Evolutionary conservation across 2,329 filamentous ascomycete genomes (phyloP).

Genomic region (Dothideomycetes sp.): DNA sequence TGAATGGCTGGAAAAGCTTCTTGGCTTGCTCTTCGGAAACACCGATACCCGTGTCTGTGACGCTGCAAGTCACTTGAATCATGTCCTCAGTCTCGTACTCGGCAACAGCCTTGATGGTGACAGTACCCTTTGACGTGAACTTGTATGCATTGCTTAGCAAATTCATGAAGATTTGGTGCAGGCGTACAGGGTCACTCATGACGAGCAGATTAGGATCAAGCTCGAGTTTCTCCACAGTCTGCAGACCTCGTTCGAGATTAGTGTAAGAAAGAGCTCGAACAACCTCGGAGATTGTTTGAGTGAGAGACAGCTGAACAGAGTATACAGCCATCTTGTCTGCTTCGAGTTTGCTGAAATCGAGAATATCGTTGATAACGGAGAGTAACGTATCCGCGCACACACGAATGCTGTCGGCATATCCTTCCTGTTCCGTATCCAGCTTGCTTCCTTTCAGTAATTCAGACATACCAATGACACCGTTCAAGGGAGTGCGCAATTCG

Average conservation of each 20-base stretch:
- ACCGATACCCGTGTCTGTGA: slow-evolving; percentile 83
- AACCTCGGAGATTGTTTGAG: slow-evolving; percentile 54
- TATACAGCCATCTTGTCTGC: slow-evolving; percentile 54
- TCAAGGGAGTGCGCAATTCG: slow-evolving; percentile 51
- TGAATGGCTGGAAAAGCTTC: slow-evolving; percentile 86
- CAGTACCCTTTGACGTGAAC: slow-evolving; percentile 78
- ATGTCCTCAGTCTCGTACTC: slow-evolving; percentile 61
- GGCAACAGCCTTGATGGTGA: slow-evolving; percentile 70
- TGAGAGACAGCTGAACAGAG: slow-evolving; percentile 40
- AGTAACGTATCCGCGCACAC: slow-evolving; percentile 52
- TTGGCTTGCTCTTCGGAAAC: slow-evolving; percentile 73
- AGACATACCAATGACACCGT: slow-evolving; percentile 49
- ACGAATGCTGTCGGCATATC: slow-evolving; percentile 54
- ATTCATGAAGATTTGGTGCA: slow-evolving; percentile 56
- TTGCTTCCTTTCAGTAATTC: slow-evolving; percentile 51
- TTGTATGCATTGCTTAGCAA: slow-evolving; percentile 89
- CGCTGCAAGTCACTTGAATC: slow-evolving; percentile 72
- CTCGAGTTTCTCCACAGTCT: slow-evolving; percentile 48
- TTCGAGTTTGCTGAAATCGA: slow-evolving; percentile 45
- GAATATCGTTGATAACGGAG: slow-evolving; percentile 44
- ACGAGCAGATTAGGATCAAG: slow-evolving; percentile 47
- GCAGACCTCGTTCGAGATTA: slow-evolving; percentile 50
- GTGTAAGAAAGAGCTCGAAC: slow-evolving; percentile 55
- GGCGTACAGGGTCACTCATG: slow-evolving; percentile 42
- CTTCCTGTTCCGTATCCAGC: slow-evolving; percentile 49